Base-by-base conservation (phyloP, 2,329 filamentous ascomycete species). In the Xylaria sp. region DNA sequence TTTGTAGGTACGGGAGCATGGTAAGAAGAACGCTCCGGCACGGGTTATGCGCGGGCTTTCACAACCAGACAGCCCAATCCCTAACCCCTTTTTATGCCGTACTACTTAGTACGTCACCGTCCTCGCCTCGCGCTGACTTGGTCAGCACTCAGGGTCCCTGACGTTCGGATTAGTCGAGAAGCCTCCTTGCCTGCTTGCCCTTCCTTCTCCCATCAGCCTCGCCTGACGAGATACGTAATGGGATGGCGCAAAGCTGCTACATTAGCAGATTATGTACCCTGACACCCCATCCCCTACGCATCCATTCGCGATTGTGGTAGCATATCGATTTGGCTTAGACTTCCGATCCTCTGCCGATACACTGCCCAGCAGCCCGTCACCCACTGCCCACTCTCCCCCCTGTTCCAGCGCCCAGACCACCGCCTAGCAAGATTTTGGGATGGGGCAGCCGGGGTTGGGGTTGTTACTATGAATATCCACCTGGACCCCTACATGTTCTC, bases 391-490 rank as follows among this genome's bases (percentile, higher is more conserved):
- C 24, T 26, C 5, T 26, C 5, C 9, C 5, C 24, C 24, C 24
- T 26, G 24, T 26, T 9, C 9, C 9, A 26, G n/a, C 9, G 24
- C 24, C 24, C 24, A 26, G 24, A 6, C 48, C 43, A 50, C 44
- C 50, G 37, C 37, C 40, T 54, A 55, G 48, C 47, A 38, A 58
- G 45, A 52, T 42, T 50, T 56, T 42, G 37, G 6, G 17, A 3
- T 8, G 45, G 9, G 19, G n/a, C n/a, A n/a, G n/a, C n/a, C n/a
- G n/a, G n/a, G 50, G 53, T 43, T 45, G 45, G 50, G 53, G 52
- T 51, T 63, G 61, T 41, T 63, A 57, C 63, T 63, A 63, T 62
- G 59, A 61, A 64, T 63, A 63, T 59, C 59, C 50, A 54, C 51
- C 16, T 58, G 50, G 50, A 54, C 48, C 54, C 60, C 54, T 59